phyloP scores from a whole-genome alignment of 208 protist genomes.

The Vickermania spadyakhi region DNA sequence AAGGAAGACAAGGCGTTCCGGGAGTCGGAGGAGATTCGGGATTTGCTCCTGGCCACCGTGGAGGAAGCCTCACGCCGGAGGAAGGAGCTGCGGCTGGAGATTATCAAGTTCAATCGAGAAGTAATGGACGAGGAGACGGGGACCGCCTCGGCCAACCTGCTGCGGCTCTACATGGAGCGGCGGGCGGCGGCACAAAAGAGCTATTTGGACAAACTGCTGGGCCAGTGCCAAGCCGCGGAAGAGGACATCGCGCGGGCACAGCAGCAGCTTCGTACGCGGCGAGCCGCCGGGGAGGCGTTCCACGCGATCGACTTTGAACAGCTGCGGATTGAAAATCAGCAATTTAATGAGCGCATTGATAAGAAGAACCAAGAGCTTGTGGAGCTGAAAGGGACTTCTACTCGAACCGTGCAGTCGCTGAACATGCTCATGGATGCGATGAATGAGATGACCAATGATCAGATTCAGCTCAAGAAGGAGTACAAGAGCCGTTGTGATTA shows the following conservation, averaged over 20 bases:
- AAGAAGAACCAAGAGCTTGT: conserved; percentile 92
- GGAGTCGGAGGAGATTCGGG: conserved; percentile 43
- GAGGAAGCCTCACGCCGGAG: conserved; percentile 60
- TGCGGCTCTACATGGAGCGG: conserved; percentile 76
- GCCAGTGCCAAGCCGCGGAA: conserved; percentile 74
- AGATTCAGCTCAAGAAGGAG: conserved; percentile 77
- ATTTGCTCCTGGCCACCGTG: conserved; percentile 56
- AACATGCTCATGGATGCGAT: conserved; percentile 86
- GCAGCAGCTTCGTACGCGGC: conserved; percentile 80
- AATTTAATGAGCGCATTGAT: conserved; percentile 92
- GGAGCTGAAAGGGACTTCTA: conserved; percentile 92
- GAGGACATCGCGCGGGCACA: conserved; percentile 72
- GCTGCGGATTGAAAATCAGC: conserved; percentile 94
- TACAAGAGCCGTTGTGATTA: conserved; percentile 74
- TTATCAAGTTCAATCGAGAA: conserved; percentile 60
- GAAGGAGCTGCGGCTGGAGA: conserved; percentile 69
- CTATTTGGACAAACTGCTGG: conserved; percentile 81
- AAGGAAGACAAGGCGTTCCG: conserved; percentile 35
- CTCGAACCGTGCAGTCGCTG: conserved; percentile 87
- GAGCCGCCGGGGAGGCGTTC: conserved; percentile 88
- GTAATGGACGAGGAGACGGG: conserved; percentile 26
- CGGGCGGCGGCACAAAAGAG: conserved; percentile 49
- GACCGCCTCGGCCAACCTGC: conserved; percentile 64
- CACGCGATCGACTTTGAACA: conserved; percentile 94
- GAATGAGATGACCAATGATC: conserved; percentile 76